Evolutionary conservation across 2,329 filamentous ascomycete species (phyloP), one percentile per base, ranked within the genome.

Genomic region (Paraphaeosphaeria sporulosa): DNA sequence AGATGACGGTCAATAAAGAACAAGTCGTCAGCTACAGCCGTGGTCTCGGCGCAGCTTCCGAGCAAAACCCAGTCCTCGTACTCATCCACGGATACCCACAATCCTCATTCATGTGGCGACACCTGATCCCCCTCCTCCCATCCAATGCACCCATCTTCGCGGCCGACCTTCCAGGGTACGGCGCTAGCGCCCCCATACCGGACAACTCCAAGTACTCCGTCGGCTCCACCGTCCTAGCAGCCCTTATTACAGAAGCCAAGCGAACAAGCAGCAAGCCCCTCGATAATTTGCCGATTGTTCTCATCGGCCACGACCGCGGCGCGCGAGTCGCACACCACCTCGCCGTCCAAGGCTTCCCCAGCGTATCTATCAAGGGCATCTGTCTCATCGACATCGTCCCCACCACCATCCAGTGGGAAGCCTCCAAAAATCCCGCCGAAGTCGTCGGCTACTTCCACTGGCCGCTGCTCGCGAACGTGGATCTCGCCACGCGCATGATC

Each of bases 231-330:
- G 19, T 75, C 17, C 43, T 76, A 1, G 60, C 66, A 1, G 72
- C 72, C 1, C 60, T 77, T 3, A 59, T 64, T 23, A 69, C 69
- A 0, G 65, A 71, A 52, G 40, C 72, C 9, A 63, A 68, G n/a
- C 57, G 65, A 2, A 68, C 66, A 15, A 60, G 62, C 7, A 66
- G 62, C 17, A 51, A 17, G 1, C 13, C 63, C 6, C 55, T 62
- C 10, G 32, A 60, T 0, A 30, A 17, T 15, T 61, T 71, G 2
- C 73, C 71, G 1, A 58, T 76, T 6, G 44, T 76, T 0, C 60
- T 88, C 21, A 84, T 84, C 58, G 84, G 80, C 0, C 86, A 88
- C 65, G 86, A 88, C 68, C 82, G 86, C 42, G 86, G 86, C 3
- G 86, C 83, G 0, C 76, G 85, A 32, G 81, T 87, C 2, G 79